Base-by-base conservation (phyloP, 768 basidiomycete species). In the Serendipita sp. region DNA sequence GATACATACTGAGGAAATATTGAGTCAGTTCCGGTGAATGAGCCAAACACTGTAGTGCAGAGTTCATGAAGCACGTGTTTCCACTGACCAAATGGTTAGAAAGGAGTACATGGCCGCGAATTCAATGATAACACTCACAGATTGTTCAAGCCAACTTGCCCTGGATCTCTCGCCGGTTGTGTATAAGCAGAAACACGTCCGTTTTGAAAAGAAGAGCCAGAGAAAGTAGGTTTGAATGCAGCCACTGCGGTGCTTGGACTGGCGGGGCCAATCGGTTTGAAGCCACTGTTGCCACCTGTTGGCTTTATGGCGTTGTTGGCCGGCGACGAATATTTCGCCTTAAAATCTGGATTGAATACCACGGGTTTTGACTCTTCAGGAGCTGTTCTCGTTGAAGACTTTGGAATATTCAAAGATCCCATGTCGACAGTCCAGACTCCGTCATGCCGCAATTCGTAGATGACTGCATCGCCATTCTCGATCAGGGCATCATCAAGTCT, bases 51-150 rank as follows among this genome's bases (percentile, higher is more conserved):
- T 99, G 96, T 3, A 97, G 79, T 1, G 96, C 95, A 63, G 92
- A 94, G 73, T 98, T 99, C 96, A 99, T 98, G 76, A 98, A 99
- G 73, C 94, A 97, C 5, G 94, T 96, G 70, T 94, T 94, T n/a
- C 89, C 90, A 80, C 88, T 88, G 63, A 10, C 5, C 13, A 62
- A 37, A 8, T 64, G 40, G 62, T 64, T 72, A 43, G 64, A 65
- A 45, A 10, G 65, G 69, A n/a, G 63, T 63, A 65, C 31, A 62
- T n/a, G 55, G 23, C 31, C 45, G 48, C 1, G 16, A 63, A 3
- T 43, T 45, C n/a, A 66, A 60, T 50, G 37, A 3, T 3, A 40
- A 13, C 5, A 76, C 85, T 65, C 72, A 91, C 84, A 96, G 85
- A 71, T 98, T 98, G 13, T 84, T 84, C 3, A 98, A 78, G 23